These are phyloP conservation scores for Dendrobium catenatum DNA, from an alignment of 106 monocot species.

Conservation along the genomic window DNA sequence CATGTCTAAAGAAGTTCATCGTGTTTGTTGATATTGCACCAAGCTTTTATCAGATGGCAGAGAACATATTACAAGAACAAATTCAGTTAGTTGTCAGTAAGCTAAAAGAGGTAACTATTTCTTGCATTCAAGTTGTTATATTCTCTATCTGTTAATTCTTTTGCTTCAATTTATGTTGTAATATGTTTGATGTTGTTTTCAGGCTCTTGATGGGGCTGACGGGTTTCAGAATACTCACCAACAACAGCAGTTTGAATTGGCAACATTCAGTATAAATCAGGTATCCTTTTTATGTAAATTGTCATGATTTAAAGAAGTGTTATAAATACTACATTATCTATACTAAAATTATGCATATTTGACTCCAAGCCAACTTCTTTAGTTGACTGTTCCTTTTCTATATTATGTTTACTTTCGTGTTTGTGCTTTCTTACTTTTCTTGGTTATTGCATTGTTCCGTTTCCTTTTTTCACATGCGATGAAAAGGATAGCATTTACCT, in stretches of 20 bases:
- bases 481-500: not conserved
- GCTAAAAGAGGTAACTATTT: slow-evolving; percentile 46
- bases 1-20: slow-evolving; percentile 55
- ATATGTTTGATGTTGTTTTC: slow-evolving; percentile 5
- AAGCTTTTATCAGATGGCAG: slow-evolving; percentile 64
- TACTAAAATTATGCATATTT: not conserved
- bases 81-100: slow-evolving; percentile 50
- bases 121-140: not conserved
- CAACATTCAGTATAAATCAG: slow-evolving; percentile 81
- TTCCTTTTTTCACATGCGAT: not conserved
- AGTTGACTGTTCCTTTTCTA: not conserved
- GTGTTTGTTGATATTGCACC: slow-evolving; percentile 75
- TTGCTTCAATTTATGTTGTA: not conserved
- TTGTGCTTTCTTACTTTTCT: not conserved
- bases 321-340: not conserved
- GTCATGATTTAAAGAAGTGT: not conserved
- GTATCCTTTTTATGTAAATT: slow-evolving; percentile 23
- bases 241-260: slow-evolving; percentile 61
- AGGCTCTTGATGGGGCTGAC: slow-evolving; percentile 88
- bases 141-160: not conserved
- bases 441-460: not conserved
- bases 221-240: slow-evolving; percentile 94
- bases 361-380: not conserved
- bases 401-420: not conserved
- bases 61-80: slow-evolving; percentile 61